phyloP scores from a whole-genome alignment of 1,284 basidiomycete species.

The Trichosporon faecale region DNA sequence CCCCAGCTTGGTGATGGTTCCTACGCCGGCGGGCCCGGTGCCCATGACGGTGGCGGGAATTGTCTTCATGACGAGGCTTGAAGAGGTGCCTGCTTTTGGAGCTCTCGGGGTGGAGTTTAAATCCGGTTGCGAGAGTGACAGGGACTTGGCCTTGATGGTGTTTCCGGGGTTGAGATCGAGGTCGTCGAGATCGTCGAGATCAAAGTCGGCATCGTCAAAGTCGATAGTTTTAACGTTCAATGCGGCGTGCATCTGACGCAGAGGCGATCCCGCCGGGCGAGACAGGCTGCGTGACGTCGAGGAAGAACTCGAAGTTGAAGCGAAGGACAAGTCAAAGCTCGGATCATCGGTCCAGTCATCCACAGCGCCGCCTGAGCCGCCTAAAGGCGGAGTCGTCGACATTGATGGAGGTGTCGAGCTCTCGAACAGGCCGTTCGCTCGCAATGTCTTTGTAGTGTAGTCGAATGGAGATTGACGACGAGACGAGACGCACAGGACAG shows the following conservation, averaged over 20 bases:
- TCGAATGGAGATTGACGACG: not conserved
- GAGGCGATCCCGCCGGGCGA: slow-evolving; percentile 27
- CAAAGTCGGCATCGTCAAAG: slow-evolving; percentile 33
- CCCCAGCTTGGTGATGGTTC: slow-evolving; percentile 41
- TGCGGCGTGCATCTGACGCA: slow-evolving; percentile 30
- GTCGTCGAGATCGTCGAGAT: slow-evolving; percentile 25
- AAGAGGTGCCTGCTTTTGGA: slow-evolving; percentile 17
- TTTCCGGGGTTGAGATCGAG: slow-evolving; percentile 16
- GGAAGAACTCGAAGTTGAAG: slow-evolving; percentile 25
- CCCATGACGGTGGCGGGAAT: slow-evolving; percentile 35
- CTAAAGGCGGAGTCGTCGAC: not conserved
- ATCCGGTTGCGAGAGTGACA: not conserved
- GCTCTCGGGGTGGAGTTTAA: not conserved
- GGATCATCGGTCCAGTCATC: slow-evolving; percentile 48
- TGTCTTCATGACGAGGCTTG: slow-evolving; percentile 24
- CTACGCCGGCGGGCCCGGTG: slow-evolving; percentile 37
- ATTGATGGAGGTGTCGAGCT: not conserved
- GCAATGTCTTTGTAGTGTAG: not conserved
- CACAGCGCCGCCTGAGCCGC: not conserved
- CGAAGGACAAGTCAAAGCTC: slow-evolving; percentile 38
- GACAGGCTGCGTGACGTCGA: slow-evolving; percentile 18
- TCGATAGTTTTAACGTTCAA: slow-evolving; percentile 11
- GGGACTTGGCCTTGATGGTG: slow-evolving; percentile 7
- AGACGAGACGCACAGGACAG: not conserved
- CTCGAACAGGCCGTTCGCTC: not conserved